Evolutionary conservation across 2,329 filamentous ascomycete genomes (phyloP).

Genomic region (Phyllosticta capitalensis): DNA sequence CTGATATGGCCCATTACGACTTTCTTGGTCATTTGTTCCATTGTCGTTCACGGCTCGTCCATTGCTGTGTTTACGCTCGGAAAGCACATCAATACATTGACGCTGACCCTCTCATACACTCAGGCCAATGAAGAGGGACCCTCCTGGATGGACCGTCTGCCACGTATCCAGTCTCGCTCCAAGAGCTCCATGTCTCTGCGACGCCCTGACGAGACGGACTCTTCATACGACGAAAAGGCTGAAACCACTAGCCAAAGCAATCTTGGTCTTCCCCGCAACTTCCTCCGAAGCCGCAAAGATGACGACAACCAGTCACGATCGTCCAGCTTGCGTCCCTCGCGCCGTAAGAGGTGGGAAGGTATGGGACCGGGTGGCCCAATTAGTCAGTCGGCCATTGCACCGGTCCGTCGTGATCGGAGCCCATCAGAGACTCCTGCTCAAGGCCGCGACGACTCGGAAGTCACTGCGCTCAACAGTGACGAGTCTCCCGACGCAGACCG

Average conservation of each 20-base stretch:
- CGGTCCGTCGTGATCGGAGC: constrained; percentile 29
- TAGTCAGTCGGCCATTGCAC: constrained; percentile 80
- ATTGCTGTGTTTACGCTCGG: constrained; percentile 95
- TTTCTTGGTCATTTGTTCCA: constrained; percentile 89
- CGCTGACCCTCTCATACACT: constrained; percentile 93
- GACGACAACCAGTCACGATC: constrained; percentile 61
- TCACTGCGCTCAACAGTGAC: constrained; percentile 34
- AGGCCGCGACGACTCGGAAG: constrained; percentile 36
- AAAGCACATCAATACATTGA: constrained; percentile 95
- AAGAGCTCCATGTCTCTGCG: constrained; percentile 65
- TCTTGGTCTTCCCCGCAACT: constrained; percentile 61
- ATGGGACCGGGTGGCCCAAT: constrained; percentile 76
- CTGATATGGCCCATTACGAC: constrained; percentile 93
- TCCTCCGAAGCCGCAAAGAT: constrained; percentile 67
- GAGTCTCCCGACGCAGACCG: constrained; percentile 27
- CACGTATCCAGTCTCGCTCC: constrained; percentile 71
- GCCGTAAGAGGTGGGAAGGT: constrained; percentile 61
- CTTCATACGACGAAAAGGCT: constrained; percentile 47
- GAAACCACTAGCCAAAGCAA: constrained; percentile 64
- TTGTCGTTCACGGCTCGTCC: constrained; percentile 93
- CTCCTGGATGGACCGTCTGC: constrained; percentile 90
- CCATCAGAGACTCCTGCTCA: constrained; percentile 22
- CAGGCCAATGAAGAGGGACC: constrained; percentile 79
- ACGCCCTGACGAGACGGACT: constrained; percentile 55
- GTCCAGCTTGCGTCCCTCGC: constrained; percentile 39